A percentile compares a stretch with the other conserved stretches of the same genome.
These are phyloP conservation scores for Entomortierella parvispora DNA, from an alignment of 192 early-diverging fungal genomes.

Conservation along the genomic window DNA sequence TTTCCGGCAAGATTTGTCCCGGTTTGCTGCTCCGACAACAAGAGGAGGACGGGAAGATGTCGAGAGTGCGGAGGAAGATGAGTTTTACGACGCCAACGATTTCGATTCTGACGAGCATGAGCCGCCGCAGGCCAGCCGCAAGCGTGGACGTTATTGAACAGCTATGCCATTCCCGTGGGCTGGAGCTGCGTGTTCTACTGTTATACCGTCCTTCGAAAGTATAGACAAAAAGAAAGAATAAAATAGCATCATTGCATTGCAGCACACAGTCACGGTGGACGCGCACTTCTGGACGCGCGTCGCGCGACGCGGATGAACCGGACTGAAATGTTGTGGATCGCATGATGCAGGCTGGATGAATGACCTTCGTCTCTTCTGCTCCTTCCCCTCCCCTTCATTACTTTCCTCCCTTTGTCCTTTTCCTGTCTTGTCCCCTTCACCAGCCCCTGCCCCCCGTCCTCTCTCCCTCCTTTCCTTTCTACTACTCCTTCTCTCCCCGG, in stretches of 20 bases:
- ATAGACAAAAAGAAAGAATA: not conserved
- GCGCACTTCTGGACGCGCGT: not conserved
- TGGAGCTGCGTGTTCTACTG: no score
- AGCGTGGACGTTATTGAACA: no score
- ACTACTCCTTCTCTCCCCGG: no score
- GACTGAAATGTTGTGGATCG: no score
- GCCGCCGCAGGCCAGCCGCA: conserved; percentile 35
- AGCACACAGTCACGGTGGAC: not conserved
- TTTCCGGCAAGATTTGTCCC: conserved; percentile 18
- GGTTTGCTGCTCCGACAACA: conserved; percentile 12
- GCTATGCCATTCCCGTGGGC: no score
- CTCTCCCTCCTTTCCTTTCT: no score
- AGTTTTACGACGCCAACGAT: conserved; percentile 36
- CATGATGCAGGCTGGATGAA: no score
- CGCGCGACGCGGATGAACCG: no score
- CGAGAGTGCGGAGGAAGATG: not conserved
- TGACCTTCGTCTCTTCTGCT: no score
- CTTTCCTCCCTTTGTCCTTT: not conserved
- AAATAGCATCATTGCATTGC: no score
- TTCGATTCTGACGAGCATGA: conserved; percentile 45
- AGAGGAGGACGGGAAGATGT: not conserved
- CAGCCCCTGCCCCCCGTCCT: not conserved
- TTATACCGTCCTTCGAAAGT: no score
- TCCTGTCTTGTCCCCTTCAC: not conserved
- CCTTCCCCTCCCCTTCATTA: not conserved